A percentile compares a stretch with the other conserved stretches of the same genome.
These are phyloP conservation scores for Datura wrightii DNA, from an alignment of 257 asterid genomes.

Conservation along the genomic window DNA sequence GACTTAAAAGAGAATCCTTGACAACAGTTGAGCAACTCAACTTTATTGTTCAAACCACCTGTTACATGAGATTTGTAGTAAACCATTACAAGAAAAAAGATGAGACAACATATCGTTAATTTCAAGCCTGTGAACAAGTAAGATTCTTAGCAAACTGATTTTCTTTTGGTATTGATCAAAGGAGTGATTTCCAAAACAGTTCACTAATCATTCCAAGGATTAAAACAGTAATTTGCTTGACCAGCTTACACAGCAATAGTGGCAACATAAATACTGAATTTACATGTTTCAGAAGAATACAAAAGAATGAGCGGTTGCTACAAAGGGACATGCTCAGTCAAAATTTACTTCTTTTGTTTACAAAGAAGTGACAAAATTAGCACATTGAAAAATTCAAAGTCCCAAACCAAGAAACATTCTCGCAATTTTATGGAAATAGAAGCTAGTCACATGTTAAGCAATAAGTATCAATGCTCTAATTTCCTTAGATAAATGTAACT, in stretches of 20 bases:
- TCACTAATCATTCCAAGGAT: neutral
- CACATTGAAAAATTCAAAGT: neutral
- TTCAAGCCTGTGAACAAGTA: neutral
- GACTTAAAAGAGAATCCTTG: constrained; percentile 22
- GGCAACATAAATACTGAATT: neutral
- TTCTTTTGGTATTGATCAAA: neutral
- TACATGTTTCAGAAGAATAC: neutral
- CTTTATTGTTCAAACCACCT: neutral
- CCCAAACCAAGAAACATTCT: neutral
- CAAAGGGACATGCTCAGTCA: neutral
- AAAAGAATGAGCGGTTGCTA: neutral
- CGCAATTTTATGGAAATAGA: neutral
- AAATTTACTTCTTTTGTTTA: neutral
- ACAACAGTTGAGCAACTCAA: constrained; percentile 20
- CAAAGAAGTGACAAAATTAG: neutral
- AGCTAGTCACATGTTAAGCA: neutral
- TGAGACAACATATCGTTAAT: neutral
- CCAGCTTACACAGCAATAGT: neutral
- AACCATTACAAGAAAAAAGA: neutral
- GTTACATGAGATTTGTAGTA: neutral
- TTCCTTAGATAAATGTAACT: neutral
- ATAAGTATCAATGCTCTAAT: neutral
- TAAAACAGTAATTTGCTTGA: neutral
- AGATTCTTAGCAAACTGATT: neutral
- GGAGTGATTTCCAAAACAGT: neutral